Percentiles rank a stretch among this genome's conserved stretches.
Conservation (phyloP, 2,329 filamentous ascomycete species). For the Cordyceps militaris region DNA sequence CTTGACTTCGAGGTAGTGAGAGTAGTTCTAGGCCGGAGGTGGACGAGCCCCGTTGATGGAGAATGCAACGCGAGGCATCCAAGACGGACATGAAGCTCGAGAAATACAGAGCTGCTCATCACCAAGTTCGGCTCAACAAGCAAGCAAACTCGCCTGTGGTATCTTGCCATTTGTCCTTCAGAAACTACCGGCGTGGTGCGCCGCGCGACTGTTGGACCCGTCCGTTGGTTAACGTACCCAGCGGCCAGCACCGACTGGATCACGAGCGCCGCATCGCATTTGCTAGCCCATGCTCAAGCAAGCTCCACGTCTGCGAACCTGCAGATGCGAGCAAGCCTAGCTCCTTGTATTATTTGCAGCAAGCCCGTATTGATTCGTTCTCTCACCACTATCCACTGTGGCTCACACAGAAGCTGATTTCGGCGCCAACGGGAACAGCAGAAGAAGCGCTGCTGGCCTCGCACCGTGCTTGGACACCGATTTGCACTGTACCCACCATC, state of each 20-base stretch:
- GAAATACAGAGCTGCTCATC: too few species aligned
- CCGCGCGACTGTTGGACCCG: not conserved
- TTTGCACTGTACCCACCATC: not conserved
- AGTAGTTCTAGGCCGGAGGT: not conserved
- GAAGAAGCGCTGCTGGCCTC: not conserved
- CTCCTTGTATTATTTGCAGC: not conserved
- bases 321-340: not conserved
- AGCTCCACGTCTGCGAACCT: constrained; percentile 10
- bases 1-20: too few species aligned
- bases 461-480: not conserved
- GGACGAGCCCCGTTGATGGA: not conserved
- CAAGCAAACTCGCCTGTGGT: not conserved
- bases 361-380: not conserved
- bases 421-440: not conserved
- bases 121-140: too few species aligned
- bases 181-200: not conserved
- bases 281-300: not conserved
- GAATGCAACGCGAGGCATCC: not conserved
- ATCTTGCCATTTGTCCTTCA: not conserved
- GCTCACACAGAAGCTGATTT: not conserved
- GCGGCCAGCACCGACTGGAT: not conserved
- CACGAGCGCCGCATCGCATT: constrained; percentile 1
- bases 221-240: constrained; percentile 11
- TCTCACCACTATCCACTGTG: not conserved
- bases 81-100: too few species aligned